phyloP scores from a whole-genome alignment of 129 eudicot genomes.

The Tagetes erecta region DNA sequence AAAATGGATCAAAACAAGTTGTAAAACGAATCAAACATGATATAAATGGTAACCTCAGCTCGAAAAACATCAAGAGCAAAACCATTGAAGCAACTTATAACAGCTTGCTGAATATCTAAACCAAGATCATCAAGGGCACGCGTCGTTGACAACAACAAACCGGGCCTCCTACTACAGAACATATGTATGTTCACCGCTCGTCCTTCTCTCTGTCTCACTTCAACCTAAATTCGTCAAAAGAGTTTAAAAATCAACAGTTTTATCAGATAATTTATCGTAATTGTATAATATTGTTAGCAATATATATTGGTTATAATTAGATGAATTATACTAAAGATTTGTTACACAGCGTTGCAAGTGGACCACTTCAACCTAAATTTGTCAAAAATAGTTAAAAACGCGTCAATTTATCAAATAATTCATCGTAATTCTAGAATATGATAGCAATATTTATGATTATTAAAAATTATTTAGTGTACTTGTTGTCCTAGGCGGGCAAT shows the following conservation, averaged over 20 bases:
- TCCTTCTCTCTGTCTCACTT: conserved; percentile 86
- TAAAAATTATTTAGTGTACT: neutral
- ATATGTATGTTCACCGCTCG: conserved; percentile 92
- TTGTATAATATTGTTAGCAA: neutral
- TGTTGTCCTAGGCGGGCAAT: neutral
- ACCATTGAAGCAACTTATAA: conserved; percentile 93
- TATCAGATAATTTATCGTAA: neutral
- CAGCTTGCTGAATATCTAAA: conserved; percentile 92
- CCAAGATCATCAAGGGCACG: conserved; percentile 84
- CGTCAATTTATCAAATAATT: neutral
- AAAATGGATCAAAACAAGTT: neutral
- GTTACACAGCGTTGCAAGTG: too few species aligned
- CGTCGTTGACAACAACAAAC: conserved; percentile 72
- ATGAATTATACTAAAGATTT: too few species aligned
- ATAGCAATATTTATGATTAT: too few species aligned
- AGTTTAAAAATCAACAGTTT: neutral
- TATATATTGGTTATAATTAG: too few species aligned
- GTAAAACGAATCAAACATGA: neutral
- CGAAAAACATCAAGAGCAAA: conserved; percentile 88
- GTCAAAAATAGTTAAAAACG: too few species aligned
- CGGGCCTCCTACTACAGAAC: conserved; percentile 87
- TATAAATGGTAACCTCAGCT: conserved; percentile 63
- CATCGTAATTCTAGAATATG: neutral
- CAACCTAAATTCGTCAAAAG: conserved; percentile 52
- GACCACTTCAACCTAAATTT: conserved; percentile 68